These are phyloP conservation scores for Lasiodiplodia gonubiensis DNA, from an alignment of 2,329 filamentous ascomycete genomes.

Conservation along the genomic window DNA sequence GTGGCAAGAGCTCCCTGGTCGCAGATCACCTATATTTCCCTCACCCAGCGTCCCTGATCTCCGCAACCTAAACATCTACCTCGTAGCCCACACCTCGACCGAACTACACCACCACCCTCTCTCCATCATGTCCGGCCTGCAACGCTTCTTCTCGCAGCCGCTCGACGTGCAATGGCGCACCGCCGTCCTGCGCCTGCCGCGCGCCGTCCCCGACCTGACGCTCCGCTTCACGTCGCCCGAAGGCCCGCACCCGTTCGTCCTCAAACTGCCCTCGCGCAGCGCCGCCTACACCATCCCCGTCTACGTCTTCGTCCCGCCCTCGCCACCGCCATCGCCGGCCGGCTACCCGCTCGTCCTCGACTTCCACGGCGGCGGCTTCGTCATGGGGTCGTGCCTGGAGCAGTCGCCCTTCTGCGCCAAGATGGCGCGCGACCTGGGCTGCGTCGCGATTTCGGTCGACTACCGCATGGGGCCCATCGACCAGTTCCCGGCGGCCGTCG, in stretches of 20 bases:
- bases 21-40: background rate
- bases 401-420: conserved; percentile 55
- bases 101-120: background rate
- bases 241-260: conserved; percentile 50
- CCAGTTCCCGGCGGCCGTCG: conserved; percentile 54
- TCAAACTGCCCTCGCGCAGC: conserved; percentile 47
- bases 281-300: conserved; percentile 46
- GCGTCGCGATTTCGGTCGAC: conserved; percentile 54
- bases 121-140: conserved; percentile 20
- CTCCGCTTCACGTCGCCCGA: conserved; percentile 47
- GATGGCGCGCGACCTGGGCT: conserved; percentile 50
- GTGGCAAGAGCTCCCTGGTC: conserved; percentile 3
- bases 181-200: conserved; percentile 44
- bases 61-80: background rate
- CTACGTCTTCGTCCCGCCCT: conserved; percentile 51
- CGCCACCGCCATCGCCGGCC: conserved; percentile 31
- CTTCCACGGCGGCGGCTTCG: conserved; percentile 53
- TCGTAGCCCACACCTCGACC: background rate
- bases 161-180: conserved; percentile 47
- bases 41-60: background rate
- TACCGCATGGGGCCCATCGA: conserved; percentile 56
- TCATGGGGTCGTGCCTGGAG: conserved; percentile 51
- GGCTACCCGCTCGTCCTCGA: conserved; percentile 49
- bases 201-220: conserved; percentile 45
- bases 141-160: conserved; percentile 44